Evolutionary conservation across 441 rosid species (phyloP).

Genomic region (Eruca vesicaria): DNA sequence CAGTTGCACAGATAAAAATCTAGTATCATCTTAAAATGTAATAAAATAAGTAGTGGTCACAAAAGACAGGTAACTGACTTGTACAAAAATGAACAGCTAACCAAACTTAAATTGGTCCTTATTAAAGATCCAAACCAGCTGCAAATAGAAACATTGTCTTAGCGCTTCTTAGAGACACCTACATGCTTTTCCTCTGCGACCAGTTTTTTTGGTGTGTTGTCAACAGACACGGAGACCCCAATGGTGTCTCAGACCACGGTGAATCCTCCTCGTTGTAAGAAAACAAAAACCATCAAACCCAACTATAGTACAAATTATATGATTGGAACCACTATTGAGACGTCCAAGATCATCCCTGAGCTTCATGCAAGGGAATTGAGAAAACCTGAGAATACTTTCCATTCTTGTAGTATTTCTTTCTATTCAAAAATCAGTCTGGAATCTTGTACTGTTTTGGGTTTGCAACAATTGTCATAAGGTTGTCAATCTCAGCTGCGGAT

Average conservation of each 20-base stretch:
- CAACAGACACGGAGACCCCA: constrained; percentile 95
- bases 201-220: constrained; percentile 92
- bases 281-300: not conserved
- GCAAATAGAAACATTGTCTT: constrained; percentile 12
- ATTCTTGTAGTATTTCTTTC: constrained; percentile 94
- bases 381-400: constrained; percentile 90
- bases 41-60: not conserved
- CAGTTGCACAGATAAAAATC: too few species aligned
- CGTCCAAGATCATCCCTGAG: constrained; percentile 93
- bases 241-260: constrained; percentile 88
- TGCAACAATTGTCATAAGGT: constrained; percentile 85
- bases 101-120: not conserved
- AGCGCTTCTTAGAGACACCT: constrained; percentile 88
- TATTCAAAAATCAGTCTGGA: constrained; percentile 94
- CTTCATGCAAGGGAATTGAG: constrained; percentile 87
- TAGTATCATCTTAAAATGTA: not conserved
- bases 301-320: not conserved
- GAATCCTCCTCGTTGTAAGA: constrained; percentile 47
- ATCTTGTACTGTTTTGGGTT: constrained; percentile 94
- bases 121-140: constrained; percentile 6
- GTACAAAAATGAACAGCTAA: constrained; percentile 10
- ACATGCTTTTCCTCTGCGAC: constrained; percentile 90
- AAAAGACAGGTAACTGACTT: not conserved
- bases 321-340: constrained; percentile 23
- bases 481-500: constrained; percentile 80